Evolutionary conservation across 1,284 basidiomycete genomes (phyloP), one percentile per base, ranked within the genome.

Genomic region (Pseudozyma pruni): DNA sequence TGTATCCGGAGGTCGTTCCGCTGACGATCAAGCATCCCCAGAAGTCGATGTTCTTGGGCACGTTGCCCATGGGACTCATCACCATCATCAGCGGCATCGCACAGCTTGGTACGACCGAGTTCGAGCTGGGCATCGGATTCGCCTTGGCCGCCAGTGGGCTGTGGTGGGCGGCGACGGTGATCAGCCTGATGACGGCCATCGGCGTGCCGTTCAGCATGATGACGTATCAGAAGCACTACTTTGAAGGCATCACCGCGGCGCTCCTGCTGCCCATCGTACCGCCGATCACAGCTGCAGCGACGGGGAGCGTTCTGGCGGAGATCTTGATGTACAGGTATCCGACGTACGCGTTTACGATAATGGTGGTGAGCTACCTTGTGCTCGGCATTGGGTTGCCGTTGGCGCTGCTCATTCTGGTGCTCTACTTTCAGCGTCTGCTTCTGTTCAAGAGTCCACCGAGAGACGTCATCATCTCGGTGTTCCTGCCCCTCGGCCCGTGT

Each of bases 1-100:
- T 77, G 60, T 78, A 61, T 31, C 75, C 75, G 11, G 57, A 77
- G 53, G 71, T 79, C 23, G 43, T 79, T 8, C 61, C 61, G 11
- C 62, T 78, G 32, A 79, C 76, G 9, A 58, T 78, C 62, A 74
- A 69, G 53, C 77, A 79, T 50, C 68, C 75, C 17, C 72, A 75
- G 54, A 66, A 75, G 41, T 69, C 62, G 35, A 62, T 74, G 59
- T 75, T 77, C 44, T 37, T 76, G 19, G 74, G 75, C 11, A 75
- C 72, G 9, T 27, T 75, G 3, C 76, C 74, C 20, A 76, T 78
- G 76, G 75, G 67, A 4, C 40, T 75, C 8, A 69, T 73, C 31
- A 76, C 74, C 22, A 78, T 78, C 59, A 71, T 76, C 42, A 59
- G 54, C 13, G 64, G 62, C 10, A 70, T 78, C 20, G 68, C 72